Evolutionary conservation across 352 stramenopile species (phyloP), one percentile per base, ranked within the genome.

Genomic region (Phytophthora syringae): DNA sequence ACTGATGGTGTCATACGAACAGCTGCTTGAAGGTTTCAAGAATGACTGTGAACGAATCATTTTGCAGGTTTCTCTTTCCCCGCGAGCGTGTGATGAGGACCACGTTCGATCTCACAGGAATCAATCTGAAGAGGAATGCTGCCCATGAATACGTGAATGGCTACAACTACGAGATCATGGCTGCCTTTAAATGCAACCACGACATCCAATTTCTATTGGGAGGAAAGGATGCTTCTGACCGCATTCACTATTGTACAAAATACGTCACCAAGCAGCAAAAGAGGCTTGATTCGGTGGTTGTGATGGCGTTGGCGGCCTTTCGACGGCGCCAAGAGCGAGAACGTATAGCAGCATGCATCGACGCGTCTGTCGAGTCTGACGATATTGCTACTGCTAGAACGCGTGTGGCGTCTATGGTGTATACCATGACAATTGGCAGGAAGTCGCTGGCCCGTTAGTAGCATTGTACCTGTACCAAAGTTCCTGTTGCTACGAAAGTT

Each of bases 381-480:
- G n/a, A 15, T 27, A 32, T 42, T 7, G n/a, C 10, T 27, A 36
- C 30, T 15, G 30, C 15, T 37, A 5, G 42, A 21, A 60, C 30
- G 24, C 39, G 52, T 34, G 34, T 56, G 11, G 50, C 32, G 13
- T 47, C 36, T 5, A 34, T 57, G 18, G 34, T 16, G 11, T 57
- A 27, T 25, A 57, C n/a, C n/a, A 21, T 57, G 2, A 48, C 50
- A 6, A 57, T 21, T n/a, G n/a, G n/a, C n/a, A n/a, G n/a, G n/a
- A n/a, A n/a, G n/a, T n/a, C n/a, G n/a, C n/a, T n/a, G n/a, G 34
- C 15, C 50, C 36, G 13, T 36, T 57, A 22, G 50, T 36, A 5
- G 50, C 36, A 18, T 36, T 57, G 2, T 57, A 57, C 18, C 15
- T 57, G 2, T 20, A 24, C 16, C 36, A 16, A 3, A 16, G 50